Percentiles rank a stretch among this genome's conserved stretches.
Conservation (phyloP, 306 rosid genomes). For the Quercus berberidifolia region DNA sequence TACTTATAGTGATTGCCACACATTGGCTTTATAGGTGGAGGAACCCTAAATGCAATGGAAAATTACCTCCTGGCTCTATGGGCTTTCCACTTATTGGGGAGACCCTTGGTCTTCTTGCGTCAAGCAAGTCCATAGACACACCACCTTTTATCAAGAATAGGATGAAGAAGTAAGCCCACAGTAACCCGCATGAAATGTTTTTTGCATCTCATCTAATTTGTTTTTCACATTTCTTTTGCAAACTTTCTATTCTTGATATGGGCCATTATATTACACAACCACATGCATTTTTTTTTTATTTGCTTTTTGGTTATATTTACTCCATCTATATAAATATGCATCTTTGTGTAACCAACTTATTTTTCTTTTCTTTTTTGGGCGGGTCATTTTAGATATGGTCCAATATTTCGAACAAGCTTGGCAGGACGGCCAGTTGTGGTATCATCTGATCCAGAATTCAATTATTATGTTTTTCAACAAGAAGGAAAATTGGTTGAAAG, state of each 20-base stretch:
- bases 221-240: too few relatives aligned
- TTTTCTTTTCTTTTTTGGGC: background rate
- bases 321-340: too few relatives aligned
- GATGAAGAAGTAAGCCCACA: background rate
- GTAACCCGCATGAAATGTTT: background rate
- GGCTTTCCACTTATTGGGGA: background rate
- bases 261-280: too few relatives aligned
- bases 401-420: background rate
- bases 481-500: slow-evolving; percentile 4
- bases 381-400: background rate
- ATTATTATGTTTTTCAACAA: background rate
- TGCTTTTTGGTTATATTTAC: too few relatives aligned
- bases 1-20: background rate
- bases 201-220: background rate
- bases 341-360: too few relatives aligned
- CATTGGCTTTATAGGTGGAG: too few relatives aligned
- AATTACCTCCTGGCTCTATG: background rate
- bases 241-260: too few relatives aligned
- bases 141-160: background rate
- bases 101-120: background rate
- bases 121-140: background rate
- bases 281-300: too few relatives aligned
- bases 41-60: too few relatives aligned
- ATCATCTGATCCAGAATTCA: slow-evolving; percentile 1
- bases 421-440: background rate